These are phyloP conservation scores for Leccinum uliginosum DNA, from an alignment of 768 basidiomycete species.

Conservation along the genomic window DNA sequence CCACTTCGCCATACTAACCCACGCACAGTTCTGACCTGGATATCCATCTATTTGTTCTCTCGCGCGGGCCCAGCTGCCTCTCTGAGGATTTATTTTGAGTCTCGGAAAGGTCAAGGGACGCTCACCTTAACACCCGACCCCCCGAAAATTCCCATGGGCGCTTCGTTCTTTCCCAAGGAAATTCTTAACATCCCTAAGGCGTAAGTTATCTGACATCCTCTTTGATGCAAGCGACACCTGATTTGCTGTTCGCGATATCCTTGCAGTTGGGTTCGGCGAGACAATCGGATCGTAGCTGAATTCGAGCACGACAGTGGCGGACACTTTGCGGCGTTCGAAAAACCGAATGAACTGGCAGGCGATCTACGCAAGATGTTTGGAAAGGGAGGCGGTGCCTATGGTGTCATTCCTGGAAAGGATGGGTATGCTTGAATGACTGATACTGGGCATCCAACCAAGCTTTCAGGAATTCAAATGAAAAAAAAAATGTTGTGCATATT, in stretches of 20 bases:
- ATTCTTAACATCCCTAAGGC: constrained; percentile 31
- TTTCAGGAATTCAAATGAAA: neutral
- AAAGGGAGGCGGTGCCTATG: constrained; percentile 44
- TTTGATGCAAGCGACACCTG: neutral
- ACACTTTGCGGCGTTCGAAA: constrained; percentile 56
- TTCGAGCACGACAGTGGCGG: constrained; percentile 48
- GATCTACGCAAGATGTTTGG: constrained; percentile 58
- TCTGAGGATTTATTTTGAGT: constrained; percentile 56
- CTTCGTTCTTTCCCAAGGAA: constrained; percentile 52
- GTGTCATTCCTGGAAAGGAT: constrained; percentile 40
- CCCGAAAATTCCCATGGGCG: constrained; percentile 41
- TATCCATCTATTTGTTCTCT: constrained; percentile 58
- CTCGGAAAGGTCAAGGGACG: neutral
- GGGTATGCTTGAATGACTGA: constrained; percentile 34
- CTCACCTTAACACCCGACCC: fast-evolving
- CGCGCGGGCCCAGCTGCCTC: constrained; percentile 55
- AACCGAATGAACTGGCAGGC: constrained; percentile 41
- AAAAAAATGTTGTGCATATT: neutral
- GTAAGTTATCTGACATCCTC: constrained; percentile 25
- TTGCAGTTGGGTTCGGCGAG: constrained; percentile 39
- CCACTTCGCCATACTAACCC: neutral
- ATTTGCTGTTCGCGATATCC: neutral
- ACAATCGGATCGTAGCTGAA: constrained; percentile 43
- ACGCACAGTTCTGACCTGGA: constrained; percentile 51
- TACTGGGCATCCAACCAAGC: neutral